These are phyloP conservation scores for Phellopilus nigrolimitatus DNA, from an alignment of 1,284 basidiomycete genomes.

Conservation along the genomic window DNA sequence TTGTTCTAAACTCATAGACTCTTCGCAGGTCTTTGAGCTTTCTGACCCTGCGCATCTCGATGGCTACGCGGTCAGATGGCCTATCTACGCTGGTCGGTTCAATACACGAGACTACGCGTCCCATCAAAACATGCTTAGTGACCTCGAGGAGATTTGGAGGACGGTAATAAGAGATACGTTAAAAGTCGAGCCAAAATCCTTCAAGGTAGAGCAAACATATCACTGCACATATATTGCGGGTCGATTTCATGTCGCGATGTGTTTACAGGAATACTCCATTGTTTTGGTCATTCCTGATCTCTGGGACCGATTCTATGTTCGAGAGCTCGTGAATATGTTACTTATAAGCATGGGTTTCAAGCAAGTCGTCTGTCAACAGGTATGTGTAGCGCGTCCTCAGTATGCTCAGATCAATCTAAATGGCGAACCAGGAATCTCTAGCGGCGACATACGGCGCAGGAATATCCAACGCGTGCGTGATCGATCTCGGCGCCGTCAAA, in stretches of 20 bases:
- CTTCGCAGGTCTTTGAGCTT: conserved; percentile 61
- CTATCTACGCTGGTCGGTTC: conserved; percentile 71
- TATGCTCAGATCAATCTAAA: not conserved
- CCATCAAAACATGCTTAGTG: conserved; percentile 65
- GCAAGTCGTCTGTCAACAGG: conserved; percentile 87
- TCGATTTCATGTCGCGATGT: conserved; percentile 7
- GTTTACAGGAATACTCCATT: conserved; percentile 72
- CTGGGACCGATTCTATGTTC: conserved; percentile 81
- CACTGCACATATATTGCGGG: not conserved
- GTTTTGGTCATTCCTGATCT: conserved; percentile 93
- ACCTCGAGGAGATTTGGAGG: conserved; percentile 70
- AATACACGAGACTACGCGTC: conserved; percentile 77
- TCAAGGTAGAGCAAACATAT: conserved; percentile 45
- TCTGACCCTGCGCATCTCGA: conserved; percentile 55
- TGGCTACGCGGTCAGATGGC: conserved; percentile 73
- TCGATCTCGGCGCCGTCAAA: conserved; percentile 86
- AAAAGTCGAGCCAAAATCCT: conserved; percentile 50
- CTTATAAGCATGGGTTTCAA: conserved; percentile 86
- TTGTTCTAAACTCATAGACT: conserved; percentile 17
- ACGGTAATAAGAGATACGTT: conserved; percentile 59
- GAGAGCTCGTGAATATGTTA: conserved; percentile 74
- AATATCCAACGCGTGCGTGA: conserved; percentile 90
- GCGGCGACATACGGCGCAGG: conserved; percentile 96
- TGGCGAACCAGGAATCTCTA: conserved; percentile 70
- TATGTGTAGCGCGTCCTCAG: conserved; percentile 28